Percentiles rank a stretch among this genome's conserved stretches.
phyloP scores from a whole-genome alignment of 805 yeast species.

The Wickerhamomyces tratensis region DNA sequence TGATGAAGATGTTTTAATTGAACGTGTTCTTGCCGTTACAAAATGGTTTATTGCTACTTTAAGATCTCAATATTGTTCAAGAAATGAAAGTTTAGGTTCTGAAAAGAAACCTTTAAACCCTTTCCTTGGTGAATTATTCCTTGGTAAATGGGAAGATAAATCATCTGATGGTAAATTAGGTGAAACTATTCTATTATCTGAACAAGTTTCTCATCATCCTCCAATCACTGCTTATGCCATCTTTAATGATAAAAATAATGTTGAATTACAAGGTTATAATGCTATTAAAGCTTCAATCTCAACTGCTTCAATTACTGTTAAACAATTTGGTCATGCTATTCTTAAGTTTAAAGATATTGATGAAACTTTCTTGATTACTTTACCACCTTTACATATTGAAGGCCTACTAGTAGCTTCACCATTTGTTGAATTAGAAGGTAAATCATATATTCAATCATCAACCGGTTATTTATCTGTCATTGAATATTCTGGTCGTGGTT shows the following conservation, averaged over 20 bases:
- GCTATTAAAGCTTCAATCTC: conserved; percentile 81
- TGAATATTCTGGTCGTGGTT: conserved; percentile 89
- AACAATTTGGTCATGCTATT: conserved; percentile 88
- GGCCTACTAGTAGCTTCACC: conserved; percentile 89
- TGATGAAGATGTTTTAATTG: conserved; percentile 41
- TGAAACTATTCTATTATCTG: conserved; percentile 72
- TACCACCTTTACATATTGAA: conserved; percentile 92
- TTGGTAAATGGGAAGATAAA: conserved; percentile 73
- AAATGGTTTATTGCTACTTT: conserved; percentile 89
- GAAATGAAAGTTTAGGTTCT: conserved; percentile 86
- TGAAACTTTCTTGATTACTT: conserved; percentile 71
- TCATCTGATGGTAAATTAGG: conserved; percentile 44
- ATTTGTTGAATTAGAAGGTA: conserved; percentile 88
- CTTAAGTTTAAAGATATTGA: conserved; percentile 50
- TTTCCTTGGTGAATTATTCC: conserved; percentile 87
- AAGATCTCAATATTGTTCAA: conserved; percentile 86
- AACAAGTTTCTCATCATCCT: conserved; percentile 97
- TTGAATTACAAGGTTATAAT: conserved; percentile 77
- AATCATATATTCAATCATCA: conserved; percentile 74
- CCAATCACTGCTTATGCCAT: conserved; percentile 93
- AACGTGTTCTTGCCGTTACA: conserved; percentile 73
- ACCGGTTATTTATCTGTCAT: conserved; percentile 65
- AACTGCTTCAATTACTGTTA: conserved; percentile 70
- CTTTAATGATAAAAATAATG: conserved; percentile 59
- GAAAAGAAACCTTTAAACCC: conserved; percentile 98